Conservation (phyloP, 805 yeast genomes). For the Ogataea zsoltii region DNA sequence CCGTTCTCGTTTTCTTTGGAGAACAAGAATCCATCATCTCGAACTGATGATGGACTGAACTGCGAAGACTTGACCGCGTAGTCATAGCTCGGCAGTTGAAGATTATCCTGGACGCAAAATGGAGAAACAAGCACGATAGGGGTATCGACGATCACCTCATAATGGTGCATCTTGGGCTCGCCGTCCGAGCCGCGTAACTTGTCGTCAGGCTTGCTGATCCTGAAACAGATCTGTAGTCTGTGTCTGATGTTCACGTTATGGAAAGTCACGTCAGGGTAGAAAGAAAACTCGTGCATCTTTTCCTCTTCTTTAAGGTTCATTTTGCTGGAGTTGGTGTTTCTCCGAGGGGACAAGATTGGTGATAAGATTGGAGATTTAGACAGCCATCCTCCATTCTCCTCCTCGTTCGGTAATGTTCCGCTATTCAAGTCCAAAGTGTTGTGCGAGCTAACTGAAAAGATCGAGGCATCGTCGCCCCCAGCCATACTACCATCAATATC, state of each 20-base stretch:
- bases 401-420: constrained; percentile 3
- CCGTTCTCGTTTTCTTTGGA: constrained; percentile 9
- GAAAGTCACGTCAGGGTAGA: constrained; percentile 66
- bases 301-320: constrained; percentile 19
- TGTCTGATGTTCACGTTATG: constrained; percentile 65
- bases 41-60: constrained; percentile 14
- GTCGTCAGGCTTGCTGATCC: constrained; percentile 65
- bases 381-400: constrained; percentile 22
- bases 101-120: constrained; percentile 32
- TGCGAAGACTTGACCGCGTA: constrained; percentile 28
- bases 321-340: constrained; percentile 14
- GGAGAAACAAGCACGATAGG: constrained; percentile 61
- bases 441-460: constrained; percentile 29
- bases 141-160: constrained; percentile 78
- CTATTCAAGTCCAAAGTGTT: constrained; percentile 16
- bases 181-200: constrained; percentile 31
- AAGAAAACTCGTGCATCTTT: constrained; percentile 24
- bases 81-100: constrained; percentile 43
- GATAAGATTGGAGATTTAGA: constrained; percentile 24
- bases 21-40: constrained; percentile 13
- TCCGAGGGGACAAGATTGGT: constrained; percentile 21
- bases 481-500: constrained; percentile 15
- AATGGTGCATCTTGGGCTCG: constrained; percentile 60
- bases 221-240: constrained; percentile 66
- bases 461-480: constrained; percentile 25